Evolutionary conservation across 257 asterid species (phyloP), one percentile per base, ranked within the genome.

Genomic region (Solanum virginianum): DNA sequence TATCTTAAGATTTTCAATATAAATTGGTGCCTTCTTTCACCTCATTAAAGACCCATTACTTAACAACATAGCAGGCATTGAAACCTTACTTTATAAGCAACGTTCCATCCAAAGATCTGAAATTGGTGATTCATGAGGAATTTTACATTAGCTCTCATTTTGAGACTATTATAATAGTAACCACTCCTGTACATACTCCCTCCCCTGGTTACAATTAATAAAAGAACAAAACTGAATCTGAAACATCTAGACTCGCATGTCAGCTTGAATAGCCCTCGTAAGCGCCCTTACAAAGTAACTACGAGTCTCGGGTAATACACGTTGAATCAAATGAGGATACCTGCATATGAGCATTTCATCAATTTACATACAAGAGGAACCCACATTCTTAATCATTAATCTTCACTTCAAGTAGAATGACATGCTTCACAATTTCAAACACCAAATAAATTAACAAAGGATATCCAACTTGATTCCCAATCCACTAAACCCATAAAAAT

Each of bases 261-360:
- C 97, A 77, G 90, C 87, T 45, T 90, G 94, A 63, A 69, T 83
- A 12, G 95, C 91, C 82, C 90, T 90, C 32, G 92, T 89, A 86
- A 95, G 94, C 45, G 90, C 89, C 87, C 94, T 88, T 63, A 89
- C 89, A 83, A 97, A 97, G 89, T 95, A 97, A 87, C 87, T 91
- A 20, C 93, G 97, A 17, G 97, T 94, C 89, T 95, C 98, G 0
- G 97, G 96, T 83, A 94, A 88, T 68, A 95, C 90, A 7, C 96
- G 95, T 51, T 92, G 91, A 85, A 95, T 94, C 88, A 97, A 88
- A 85, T 91, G 92, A 1, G 91, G 69, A 77, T 93, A 95, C 95
- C 99, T 97, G 93, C 91, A 84, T 53, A 83, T n/a, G 5, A 16
- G 20, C 60, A 41, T 47, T 10, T 16, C n/a, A 3, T 81, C 7